Evolutionary conservation across 116 monocot species (phyloP).

Genomic region (Trichopus zeylanicus): DNA sequence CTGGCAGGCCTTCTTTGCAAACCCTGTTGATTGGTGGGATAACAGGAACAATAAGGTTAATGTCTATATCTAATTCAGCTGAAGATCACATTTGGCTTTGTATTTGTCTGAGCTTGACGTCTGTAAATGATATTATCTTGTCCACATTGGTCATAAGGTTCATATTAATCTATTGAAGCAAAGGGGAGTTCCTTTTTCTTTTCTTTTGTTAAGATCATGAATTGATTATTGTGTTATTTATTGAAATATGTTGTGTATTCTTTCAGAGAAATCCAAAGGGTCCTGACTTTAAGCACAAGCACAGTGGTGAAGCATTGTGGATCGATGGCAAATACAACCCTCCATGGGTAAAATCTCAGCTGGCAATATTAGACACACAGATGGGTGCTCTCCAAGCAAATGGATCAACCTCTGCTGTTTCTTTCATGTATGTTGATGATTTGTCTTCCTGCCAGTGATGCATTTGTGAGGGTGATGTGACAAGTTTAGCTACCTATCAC

Average conservation of each 20-base stretch:
- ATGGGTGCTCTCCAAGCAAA: slow-evolving; percentile 46
- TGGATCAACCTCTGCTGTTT: slow-evolving; percentile 24
- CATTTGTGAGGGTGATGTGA: neutral
- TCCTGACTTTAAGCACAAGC: slow-evolving; percentile 95
- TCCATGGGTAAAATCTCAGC: slow-evolving; percentile 76
- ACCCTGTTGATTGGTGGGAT: slow-evolving; percentile 65
- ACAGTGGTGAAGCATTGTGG: slow-evolving; percentile 91
- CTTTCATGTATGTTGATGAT: slow-evolving; percentile 34
- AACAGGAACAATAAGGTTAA: slow-evolving; percentile 65
- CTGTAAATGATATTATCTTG: too few relatives aligned
- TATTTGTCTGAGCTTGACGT: neutral
- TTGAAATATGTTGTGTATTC: neutral
- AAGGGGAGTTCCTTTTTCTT: too few relatives aligned
- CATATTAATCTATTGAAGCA: too few relatives aligned
- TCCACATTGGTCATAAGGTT: too few relatives aligned
- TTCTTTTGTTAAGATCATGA: neutral
- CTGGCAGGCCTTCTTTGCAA: slow-evolving; percentile 99
- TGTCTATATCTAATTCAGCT: neutral
- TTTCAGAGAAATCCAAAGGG: slow-evolving; percentile 70
- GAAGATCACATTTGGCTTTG: neutral
- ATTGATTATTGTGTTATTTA: neutral
- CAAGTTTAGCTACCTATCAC: neutral
- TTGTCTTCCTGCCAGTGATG: slow-evolving; percentile 21
- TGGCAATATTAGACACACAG: slow-evolving; percentile 65
- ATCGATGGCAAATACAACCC: slow-evolving; percentile 79